These are phyloP conservation scores for Pichia sp. DNA, from an alignment of 1,139 yeast genomes.

Conservation along the genomic window DNA sequence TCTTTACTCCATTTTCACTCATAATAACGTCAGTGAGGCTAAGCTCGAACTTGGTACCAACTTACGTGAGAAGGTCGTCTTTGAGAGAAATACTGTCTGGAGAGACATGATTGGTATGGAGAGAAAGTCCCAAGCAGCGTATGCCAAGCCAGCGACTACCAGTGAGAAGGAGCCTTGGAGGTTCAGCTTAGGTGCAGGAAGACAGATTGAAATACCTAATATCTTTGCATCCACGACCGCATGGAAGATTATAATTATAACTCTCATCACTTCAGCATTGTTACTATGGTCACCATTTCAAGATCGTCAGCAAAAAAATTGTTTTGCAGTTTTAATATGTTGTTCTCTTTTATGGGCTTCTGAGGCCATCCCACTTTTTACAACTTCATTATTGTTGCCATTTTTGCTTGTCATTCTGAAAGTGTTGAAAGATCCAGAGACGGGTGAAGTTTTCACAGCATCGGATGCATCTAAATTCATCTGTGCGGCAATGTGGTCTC, in stretches of 20 bases:
- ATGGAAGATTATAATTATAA: slow-evolving; percentile 40
- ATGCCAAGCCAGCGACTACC: slow-evolving; percentile 23
- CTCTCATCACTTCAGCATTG: slow-evolving; percentile 37
- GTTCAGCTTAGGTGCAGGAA: slow-evolving; percentile 23
- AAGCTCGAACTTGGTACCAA: slow-evolving; percentile 65
- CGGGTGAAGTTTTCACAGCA: slow-evolving; percentile 49
- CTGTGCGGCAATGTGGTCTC: slow-evolving; percentile 88
- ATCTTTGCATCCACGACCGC: slow-evolving; percentile 14
- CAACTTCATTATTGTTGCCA: slow-evolving; percentile 78
- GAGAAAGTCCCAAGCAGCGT: slow-evolving; percentile 55
- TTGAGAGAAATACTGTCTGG: slow-evolving; percentile 98
- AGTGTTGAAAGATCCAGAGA: slow-evolving; percentile 54
- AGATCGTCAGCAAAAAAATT: slow-evolving; percentile 62
- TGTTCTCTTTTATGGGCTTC: slow-evolving; percentile 90
- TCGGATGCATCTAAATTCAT: slow-evolving; percentile 69
- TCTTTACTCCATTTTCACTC: slow-evolving; percentile 40
- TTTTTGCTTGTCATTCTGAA: slow-evolving; percentile 66
- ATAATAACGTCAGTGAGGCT: slow-evolving; percentile 44
- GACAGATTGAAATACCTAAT: slow-evolving; percentile 18
- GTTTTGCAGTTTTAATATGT: slow-evolving; percentile 74
- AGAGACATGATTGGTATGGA: slow-evolving; percentile 90
- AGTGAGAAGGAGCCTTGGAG: slow-evolving; percentile 14
- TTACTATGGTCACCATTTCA: slow-evolving; percentile 53
- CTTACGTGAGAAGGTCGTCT: slow-evolving; percentile 84
- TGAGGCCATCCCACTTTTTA: slow-evolving; percentile 83